phyloP scores from a whole-genome alignment of 2,329 filamentous ascomycete species.

The Drechslera avenae region DNA sequence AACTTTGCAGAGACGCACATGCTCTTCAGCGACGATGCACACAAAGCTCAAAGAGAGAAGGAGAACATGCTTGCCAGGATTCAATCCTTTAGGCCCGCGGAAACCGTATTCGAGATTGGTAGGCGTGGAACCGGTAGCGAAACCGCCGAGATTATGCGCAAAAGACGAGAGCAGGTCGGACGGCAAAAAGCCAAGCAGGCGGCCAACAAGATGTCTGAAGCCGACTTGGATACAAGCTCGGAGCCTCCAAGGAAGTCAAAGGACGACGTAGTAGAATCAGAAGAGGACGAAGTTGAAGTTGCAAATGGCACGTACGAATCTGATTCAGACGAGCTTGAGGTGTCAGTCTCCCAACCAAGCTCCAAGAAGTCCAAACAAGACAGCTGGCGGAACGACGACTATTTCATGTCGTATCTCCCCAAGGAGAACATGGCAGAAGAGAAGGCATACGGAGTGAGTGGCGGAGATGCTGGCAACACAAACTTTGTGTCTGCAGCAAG shows the following conservation, averaged over 20 bases:
- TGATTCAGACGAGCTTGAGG: conserved; percentile 60
- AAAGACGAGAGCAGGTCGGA: conserved; percentile 71
- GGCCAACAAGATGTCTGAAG: conserved; percentile 42
- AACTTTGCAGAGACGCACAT: conserved; percentile 77
- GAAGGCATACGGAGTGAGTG: conserved; percentile 89
- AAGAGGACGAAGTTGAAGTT: conserved; percentile 45
- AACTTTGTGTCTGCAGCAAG: conserved; percentile 91
- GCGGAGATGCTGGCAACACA: conserved; percentile 63
- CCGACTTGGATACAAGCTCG: conserved; percentile 11
- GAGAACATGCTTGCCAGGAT: conserved; percentile 88
- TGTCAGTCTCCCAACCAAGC: conserved; percentile 53
- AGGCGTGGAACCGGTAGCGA: conserved; percentile 67
- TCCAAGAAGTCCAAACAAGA: conserved; percentile 39
- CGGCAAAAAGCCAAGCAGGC: conserved; percentile 56
- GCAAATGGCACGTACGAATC: conserved; percentile 47
- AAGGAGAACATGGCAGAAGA: conserved; percentile 85
- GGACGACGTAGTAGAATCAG: conserved; percentile 34
- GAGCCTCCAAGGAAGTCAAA: conserved; percentile 16
- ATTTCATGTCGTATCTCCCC: conserved; percentile 97
- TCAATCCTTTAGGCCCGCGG: conserved; percentile 83
- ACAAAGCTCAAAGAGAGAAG: conserved; percentile 69
- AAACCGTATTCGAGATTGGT: conserved; percentile 96
- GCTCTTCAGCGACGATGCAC: conserved; percentile 68
- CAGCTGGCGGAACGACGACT: conserved; percentile 80
- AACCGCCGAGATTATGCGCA: conserved; percentile 76